Percentiles rank a stretch among this genome's conserved stretches.
These are phyloP conservation scores for Cicer judaicum DNA, from an alignment of 306 rosid species.

Conservation along the genomic window DNA sequence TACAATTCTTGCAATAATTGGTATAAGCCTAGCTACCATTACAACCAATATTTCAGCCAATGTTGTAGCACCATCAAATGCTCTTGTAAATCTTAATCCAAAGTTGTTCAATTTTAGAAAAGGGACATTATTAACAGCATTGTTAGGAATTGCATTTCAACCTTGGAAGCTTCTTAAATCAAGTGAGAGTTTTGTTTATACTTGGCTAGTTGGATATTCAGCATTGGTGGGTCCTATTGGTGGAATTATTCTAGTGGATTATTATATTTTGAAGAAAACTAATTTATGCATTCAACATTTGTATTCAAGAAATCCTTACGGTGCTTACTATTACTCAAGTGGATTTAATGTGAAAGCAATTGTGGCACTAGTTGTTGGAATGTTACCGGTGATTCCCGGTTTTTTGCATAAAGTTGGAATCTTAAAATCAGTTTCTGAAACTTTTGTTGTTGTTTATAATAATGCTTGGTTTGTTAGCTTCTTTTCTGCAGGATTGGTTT, in stretches of 20 bases:
- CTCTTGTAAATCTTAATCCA: slow-evolving; percentile 78
- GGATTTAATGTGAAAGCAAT: slow-evolving; percentile 80
- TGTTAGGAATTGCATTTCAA: slow-evolving; percentile 82
- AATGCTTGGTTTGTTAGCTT: slow-evolving; percentile 91
- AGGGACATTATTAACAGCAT: slow-evolving; percentile 74
- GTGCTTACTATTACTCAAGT: slow-evolving; percentile 61
- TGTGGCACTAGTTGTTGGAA: slow-evolving; percentile 67
- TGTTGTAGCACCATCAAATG: slow-evolving; percentile 91
- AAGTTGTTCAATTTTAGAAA: slow-evolving; percentile 69
- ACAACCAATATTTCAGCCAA: slow-evolving; percentile 92
- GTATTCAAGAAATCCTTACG: slow-evolving; percentile 66
- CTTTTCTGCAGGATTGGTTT: slow-evolving; percentile 71
- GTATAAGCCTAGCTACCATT: slow-evolving; percentile 74
- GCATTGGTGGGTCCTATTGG: slow-evolving; percentile 86
- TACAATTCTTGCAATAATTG: slow-evolving; percentile 62
- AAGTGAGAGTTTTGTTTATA: slow-evolving; percentile 89
- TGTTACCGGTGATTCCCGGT: slow-evolving; percentile 82
- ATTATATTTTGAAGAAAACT: slow-evolving; percentile 59
- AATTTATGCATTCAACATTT: slow-evolving; percentile 57
- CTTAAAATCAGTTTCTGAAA: slow-evolving; percentile 48
- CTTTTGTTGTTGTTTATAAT: slow-evolving; percentile 63
- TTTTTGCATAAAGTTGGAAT: slow-evolving; percentile 74
- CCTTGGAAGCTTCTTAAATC: slow-evolving; percentile 87
- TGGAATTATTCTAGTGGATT: slow-evolving; percentile 73
- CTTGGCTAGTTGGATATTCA: slow-evolving; percentile 93